Percentiles rank a stretch among this genome's conserved stretches.
phyloP scores from a whole-genome alignment of 305 asterid species.

The Stenogyne calaminthoides region DNA sequence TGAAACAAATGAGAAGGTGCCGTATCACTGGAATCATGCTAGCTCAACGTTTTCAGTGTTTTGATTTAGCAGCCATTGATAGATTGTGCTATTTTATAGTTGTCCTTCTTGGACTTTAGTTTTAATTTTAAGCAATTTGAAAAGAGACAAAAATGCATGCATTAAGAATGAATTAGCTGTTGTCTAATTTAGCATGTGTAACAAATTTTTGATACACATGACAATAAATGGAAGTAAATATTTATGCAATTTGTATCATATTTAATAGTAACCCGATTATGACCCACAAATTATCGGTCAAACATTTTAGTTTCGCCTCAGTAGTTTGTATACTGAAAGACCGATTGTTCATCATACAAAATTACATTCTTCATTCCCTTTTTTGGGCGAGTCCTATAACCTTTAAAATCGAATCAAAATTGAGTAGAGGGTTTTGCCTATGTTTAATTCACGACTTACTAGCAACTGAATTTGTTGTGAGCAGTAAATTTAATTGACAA shows the following conservation, averaged over 20 bases:
- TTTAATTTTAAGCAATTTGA: background rate
- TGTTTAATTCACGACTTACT: background rate
- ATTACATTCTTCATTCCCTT: background rate
- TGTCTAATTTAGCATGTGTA: slow-evolving; percentile 3
- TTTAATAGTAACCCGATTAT: too few species aligned
- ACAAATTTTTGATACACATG: background rate
- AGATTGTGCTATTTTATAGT: background rate
- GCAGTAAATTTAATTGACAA: too few species aligned
- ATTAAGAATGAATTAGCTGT: background rate
- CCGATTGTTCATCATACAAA: background rate
- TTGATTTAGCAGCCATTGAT: slow-evolving; percentile 30
- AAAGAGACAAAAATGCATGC: slow-evolving; percentile 20
- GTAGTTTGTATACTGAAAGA: background rate
- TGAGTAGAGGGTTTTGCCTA: background rate
- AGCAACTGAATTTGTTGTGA: background rate
- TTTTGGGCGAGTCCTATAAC: background rate
- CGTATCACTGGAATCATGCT: background rate
- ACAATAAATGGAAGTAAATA: background rate
- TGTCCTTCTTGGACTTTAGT: slow-evolving; percentile 17
- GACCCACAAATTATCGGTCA: too few species aligned
- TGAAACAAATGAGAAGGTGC: slow-evolving; percentile 22
- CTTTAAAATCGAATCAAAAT: background rate
- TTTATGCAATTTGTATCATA: too few species aligned
- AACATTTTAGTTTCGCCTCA: too few species aligned
- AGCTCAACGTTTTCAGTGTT: slow-evolving; percentile 3